Evolutionary conservation across 805 yeast species (phyloP).

Genomic region (Wickerhamomyces strasburgensis): DNA sequence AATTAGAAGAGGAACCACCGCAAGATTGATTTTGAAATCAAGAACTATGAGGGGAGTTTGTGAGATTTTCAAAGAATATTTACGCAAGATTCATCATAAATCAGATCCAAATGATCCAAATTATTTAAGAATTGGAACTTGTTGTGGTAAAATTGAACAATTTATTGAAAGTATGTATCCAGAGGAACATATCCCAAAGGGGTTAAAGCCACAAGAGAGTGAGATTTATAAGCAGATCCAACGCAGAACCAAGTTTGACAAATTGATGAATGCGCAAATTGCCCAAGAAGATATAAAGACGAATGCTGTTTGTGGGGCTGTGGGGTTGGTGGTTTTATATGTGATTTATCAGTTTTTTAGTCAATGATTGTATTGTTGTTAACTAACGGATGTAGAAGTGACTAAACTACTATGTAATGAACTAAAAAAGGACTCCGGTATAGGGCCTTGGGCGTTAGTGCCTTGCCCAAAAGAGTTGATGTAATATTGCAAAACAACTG

Average conservation of each 20-base stretch:
- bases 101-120: slow-evolving; percentile 80
- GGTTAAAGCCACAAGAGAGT: slow-evolving; percentile 39
- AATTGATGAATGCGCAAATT: slow-evolving; percentile 23
- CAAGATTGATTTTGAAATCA: slow-evolving; percentile 65
- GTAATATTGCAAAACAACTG: too few species aligned
- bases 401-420: too few species aligned
- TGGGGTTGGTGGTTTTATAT: too few species aligned
- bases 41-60: slow-evolving; percentile 74
- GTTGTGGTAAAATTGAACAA: slow-evolving; percentile 86
- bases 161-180: slow-evolving; percentile 78
- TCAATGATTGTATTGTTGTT: too few species aligned
- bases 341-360: too few species aligned
- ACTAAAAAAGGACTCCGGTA: too few species aligned
- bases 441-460: too few species aligned
- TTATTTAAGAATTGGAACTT: slow-evolving; percentile 75
- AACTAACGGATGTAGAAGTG: too few species aligned
- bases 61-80: slow-evolving; percentile 68
- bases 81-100: slow-evolving; percentile 72
- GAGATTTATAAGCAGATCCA: slow-evolving; percentile 34
- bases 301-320: slow-evolving; percentile 17
- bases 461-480: too few species aligned
- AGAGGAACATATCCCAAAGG: slow-evolving; percentile 45
- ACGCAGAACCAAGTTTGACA: slow-evolving; percentile 40
- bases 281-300: slow-evolving; percentile 23
- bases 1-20: slow-evolving; percentile 86